phyloP scores from a whole-genome alignment of 768 basidiomycete species.

The Xerocomellus intermedius region DNA sequence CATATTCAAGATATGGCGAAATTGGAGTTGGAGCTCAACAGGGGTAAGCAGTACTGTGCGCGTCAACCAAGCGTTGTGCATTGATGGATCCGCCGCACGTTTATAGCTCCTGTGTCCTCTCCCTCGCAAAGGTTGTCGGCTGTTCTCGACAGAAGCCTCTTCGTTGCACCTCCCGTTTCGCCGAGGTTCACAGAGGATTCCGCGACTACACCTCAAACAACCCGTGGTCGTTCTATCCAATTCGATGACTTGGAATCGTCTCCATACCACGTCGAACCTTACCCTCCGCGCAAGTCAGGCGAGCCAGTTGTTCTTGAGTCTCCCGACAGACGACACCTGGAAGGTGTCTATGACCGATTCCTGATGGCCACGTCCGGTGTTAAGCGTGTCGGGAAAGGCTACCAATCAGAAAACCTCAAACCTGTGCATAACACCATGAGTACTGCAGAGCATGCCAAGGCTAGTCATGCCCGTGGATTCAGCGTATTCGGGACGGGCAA shows the following conservation, averaged over 20 bases:
- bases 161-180: constrained; percentile 53
- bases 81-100: constrained; percentile 1
- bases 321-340: constrained; percentile 58
- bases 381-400: constrained; percentile 76
- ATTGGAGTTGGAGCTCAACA: constrained; percentile 63
- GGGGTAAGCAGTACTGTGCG: constrained; percentile 43
- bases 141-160: constrained; percentile 65
- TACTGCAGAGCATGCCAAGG: constrained; percentile 21
- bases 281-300: constrained; percentile 47
- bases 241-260: constrained; percentile 56
- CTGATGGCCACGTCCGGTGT: constrained; percentile 81
- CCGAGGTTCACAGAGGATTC: constrained; percentile 39
- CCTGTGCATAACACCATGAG: constrained; percentile 37
- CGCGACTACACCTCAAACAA: constrained; percentile 24
- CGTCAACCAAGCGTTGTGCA: background rate
- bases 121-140: constrained; percentile 59
- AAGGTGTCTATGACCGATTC: constrained; percentile 80
- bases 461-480: constrained; percentile 23
- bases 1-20: constrained; percentile 67
- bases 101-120: constrained; percentile 33
- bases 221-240: constrained; percentile 8
- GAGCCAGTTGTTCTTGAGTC: constrained; percentile 44
- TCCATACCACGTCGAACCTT: constrained; percentile 63
- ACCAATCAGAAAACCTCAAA: constrained; percentile 65
- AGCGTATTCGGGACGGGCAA: constrained; percentile 36